A percentile compares a stretch with the other conserved stretches of the same genome.
Conservation (phyloP, 108 stramenopile genomes). For the Hondaea fermentalgiana region DNA sequence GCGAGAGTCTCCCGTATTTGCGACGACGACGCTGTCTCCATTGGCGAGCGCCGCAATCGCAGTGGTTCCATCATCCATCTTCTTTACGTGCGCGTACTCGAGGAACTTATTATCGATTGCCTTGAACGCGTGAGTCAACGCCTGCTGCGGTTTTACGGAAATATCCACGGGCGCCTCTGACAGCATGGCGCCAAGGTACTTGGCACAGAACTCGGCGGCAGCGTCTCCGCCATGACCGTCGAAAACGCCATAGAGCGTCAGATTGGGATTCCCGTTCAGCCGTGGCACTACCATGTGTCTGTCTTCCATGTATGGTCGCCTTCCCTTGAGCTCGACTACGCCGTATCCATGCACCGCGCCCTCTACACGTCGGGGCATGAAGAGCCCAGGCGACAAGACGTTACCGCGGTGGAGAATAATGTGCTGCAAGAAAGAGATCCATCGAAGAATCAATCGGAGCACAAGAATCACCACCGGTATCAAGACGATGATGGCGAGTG, state of each 20-base stretch:
- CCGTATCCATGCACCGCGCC: neutral
- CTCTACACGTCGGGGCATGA: neutral
- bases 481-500: neutral
- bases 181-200: neutral
- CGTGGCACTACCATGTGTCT: neutral
- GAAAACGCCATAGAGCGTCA: conserved; percentile 22
- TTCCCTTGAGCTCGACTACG: neutral
- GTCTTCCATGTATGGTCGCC: conserved; percentile 28
- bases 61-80: conserved; percentile 40
- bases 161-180: neutral
- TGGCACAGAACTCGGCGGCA: conserved; percentile 18
- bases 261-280: neutral
- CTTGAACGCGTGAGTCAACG: neutral
- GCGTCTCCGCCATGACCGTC: conserved; percentile 32
- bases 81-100: neutral
- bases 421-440: neutral
- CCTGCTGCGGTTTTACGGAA: neutral
- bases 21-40: conserved; percentile 8
- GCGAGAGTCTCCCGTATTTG: conserved; percentile 43
- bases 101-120: neutral
- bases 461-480: conserved; percentile 1
- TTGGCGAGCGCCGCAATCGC: conserved; percentile 22
- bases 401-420: neutral
- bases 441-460: neutral
- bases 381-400: neutral